Percentiles rank a stretch among this genome's conserved stretches.
phyloP scores from a whole-genome alignment of 139 green algal genomes.

The Pleodorina starrii region DNA sequence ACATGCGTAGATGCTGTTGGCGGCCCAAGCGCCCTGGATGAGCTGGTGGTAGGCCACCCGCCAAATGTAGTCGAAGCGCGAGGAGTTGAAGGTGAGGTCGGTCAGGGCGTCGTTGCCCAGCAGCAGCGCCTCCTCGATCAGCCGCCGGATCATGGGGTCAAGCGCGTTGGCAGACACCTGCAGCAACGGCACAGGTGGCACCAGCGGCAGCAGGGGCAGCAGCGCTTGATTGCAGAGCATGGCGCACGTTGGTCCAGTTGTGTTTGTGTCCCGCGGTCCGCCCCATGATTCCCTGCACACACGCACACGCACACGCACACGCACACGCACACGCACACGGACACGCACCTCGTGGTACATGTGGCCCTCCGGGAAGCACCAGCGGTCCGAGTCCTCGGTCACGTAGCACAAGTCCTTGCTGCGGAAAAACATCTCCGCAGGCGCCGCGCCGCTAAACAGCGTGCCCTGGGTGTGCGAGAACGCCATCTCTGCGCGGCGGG shows the following conservation, averaged over 20 bases:
- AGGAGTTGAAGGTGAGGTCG: conserved; percentile 41
- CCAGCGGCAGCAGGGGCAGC: no score
- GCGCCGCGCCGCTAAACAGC: conserved; percentile 20
- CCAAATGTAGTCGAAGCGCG: conserved; percentile 54
- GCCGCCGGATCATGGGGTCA: conserved; percentile 41
- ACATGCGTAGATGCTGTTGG: conserved; percentile 48
- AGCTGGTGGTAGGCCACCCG: conserved; percentile 48
- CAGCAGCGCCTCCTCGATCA: conserved; percentile 47
- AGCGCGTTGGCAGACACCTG: conserved; percentile 37
- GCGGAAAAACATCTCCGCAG: conserved; percentile 52
- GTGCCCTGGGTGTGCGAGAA: conserved; percentile 45
- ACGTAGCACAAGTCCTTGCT: conserved; percentile 41
- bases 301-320: background rate
- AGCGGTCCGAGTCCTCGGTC: background rate
- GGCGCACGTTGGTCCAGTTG: no score
- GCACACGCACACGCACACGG: background rate
- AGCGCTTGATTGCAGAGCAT: no score
- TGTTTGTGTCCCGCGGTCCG: no score
- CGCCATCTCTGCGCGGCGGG: conserved; percentile 50
- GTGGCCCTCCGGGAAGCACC: conserved; percentile 49
- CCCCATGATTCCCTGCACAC: background rate
- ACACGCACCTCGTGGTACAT: conserved; percentile 51
- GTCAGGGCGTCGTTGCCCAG: conserved; percentile 40
- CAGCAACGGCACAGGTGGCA: no score
- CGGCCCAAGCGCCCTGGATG: conserved; percentile 36